phyloP scores from a whole-genome alignment of 176 grass and related monocot species.

The sorghum (Sorghum bicolor) region DNA sequence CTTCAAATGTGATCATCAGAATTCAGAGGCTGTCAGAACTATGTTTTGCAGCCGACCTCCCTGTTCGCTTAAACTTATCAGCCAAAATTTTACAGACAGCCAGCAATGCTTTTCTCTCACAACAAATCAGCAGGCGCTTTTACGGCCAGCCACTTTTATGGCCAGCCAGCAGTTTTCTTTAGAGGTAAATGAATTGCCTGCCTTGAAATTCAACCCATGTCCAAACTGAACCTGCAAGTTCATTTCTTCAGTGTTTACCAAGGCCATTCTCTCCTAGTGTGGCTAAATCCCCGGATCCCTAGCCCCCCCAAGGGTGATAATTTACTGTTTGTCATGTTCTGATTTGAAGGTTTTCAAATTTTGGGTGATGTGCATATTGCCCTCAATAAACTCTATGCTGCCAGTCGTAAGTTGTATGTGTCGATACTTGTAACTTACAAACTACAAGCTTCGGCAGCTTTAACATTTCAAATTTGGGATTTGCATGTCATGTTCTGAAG shows the following conservation, averaged over 20 bases:
- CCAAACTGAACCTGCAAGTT: neutral
- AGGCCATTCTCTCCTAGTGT: neutral
- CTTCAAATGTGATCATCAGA: neutral
- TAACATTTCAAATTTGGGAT: no score
- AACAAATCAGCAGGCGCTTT: no score
- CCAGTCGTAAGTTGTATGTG: no score
- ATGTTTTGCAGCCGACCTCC: neutral
- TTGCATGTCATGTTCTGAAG: no score
- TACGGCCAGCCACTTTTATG: no score
- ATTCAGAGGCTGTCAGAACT: neutral
- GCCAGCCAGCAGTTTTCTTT: neutral
- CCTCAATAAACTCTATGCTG: neutral
- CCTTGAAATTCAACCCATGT: neutral
- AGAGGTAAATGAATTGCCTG: neutral
- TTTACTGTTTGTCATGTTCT: neutral
- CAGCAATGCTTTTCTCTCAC: no score
- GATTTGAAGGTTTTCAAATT: neutral
- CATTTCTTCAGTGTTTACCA: neutral
- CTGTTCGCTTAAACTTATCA: no score
- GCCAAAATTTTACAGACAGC: no score
- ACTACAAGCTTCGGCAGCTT: no score
- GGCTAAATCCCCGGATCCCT: neutral
- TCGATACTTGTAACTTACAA: no score
- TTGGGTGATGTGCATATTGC: neutral
- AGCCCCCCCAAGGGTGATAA: neutral